Conservation (phyloP, 441 rosid genomes). For the Brassica balearica region DNA sequence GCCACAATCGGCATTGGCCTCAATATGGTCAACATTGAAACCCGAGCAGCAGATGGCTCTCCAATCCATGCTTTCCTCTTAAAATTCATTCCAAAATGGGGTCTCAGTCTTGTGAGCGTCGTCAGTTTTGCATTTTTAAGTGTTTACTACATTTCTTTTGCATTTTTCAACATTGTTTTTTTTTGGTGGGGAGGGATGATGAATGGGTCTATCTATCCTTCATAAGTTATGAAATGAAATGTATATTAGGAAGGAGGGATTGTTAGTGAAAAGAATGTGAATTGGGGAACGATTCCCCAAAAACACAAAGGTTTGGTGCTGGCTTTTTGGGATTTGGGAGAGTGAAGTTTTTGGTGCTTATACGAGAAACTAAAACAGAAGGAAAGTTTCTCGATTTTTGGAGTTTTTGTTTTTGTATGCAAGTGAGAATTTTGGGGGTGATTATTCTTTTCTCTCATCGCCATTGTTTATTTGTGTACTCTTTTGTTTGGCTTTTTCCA, state of each 20-base stretch:
- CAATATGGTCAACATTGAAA: constrained; percentile 86
- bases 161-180: constrained; percentile 23
- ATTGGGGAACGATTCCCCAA: constrained; percentile 21
- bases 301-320: constrained; percentile 20
- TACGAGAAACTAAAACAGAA: background rate
- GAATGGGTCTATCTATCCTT: constrained; percentile 34
- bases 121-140: constrained; percentile 37
- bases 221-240: constrained; percentile 21
- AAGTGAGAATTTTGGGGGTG: constrained; percentile 40
- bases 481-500: background rate
- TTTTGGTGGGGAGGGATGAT: constrained; percentile 36
- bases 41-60: constrained; percentile 93
- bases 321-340: constrained; percentile 15
- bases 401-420: constrained; percentile 8
- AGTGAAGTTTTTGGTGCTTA: constrained; percentile 25
- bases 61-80: constrained; percentile 88
- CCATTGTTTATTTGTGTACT: background rate
- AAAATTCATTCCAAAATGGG: constrained; percentile 19
- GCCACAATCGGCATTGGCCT: constrained; percentile 88
- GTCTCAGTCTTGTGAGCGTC: constrained; percentile 40
- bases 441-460: constrained; percentile 26
- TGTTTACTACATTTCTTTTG: constrained; percentile 5
- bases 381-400: background rate
- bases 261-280: constrained; percentile 25
- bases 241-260: constrained; percentile 35